These are phyloP conservation scores for Nematodospora anomalae DNA, from an alignment of 1,139 yeast species.

Conservation along the genomic window DNA sequence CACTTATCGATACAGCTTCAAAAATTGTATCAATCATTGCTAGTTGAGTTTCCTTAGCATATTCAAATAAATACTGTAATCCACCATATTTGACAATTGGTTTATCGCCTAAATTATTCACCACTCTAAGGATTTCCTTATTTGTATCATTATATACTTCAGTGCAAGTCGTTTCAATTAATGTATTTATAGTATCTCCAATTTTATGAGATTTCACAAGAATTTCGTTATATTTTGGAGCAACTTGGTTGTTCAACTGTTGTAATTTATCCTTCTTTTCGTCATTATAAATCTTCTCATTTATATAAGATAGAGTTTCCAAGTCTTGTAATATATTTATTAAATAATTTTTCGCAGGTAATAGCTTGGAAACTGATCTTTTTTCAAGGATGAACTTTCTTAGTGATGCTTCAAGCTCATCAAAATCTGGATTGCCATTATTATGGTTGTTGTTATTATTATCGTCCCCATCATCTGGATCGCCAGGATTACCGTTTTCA, in stretches of 20 bases:
- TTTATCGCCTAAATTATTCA: conserved; percentile 56
- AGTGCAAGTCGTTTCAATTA: conserved; percentile 62
- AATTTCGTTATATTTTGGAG: conserved; percentile 63
- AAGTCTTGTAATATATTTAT: conserved; percentile 69
- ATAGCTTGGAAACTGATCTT: conserved; percentile 81
- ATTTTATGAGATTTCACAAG: conserved; percentile 53
- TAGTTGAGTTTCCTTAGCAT: conserved; percentile 68
- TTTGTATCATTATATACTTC: conserved; percentile 64
- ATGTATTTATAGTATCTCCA: conserved; percentile 57
- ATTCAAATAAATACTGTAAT: conserved; percentile 63
- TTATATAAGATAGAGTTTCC: conserved; percentile 56
- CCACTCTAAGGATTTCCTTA: conserved; percentile 50
- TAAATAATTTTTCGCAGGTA: conserved; percentile 89
- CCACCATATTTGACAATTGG: conserved; percentile 63
- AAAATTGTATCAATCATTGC: conserved; percentile 65
- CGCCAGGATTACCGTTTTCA: conserved; percentile 33
- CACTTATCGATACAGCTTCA: conserved; percentile 64
- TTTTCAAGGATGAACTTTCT: conserved; percentile 87
- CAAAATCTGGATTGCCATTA: conserved; percentile 63
- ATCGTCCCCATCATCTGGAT: conserved; percentile 25
- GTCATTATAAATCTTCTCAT: conserved; percentile 53
- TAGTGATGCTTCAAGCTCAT: conserved; percentile 77
- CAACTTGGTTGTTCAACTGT: conserved; percentile 51
- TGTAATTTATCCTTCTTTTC: conserved; percentile 46
- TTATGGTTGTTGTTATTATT: conserved; percentile 22